A percentile compares a stretch with the other conserved stretches of the same genome.
Conservation (phyloP, 164 flowering plant species). For the Cinnamomum chago region DNA sequence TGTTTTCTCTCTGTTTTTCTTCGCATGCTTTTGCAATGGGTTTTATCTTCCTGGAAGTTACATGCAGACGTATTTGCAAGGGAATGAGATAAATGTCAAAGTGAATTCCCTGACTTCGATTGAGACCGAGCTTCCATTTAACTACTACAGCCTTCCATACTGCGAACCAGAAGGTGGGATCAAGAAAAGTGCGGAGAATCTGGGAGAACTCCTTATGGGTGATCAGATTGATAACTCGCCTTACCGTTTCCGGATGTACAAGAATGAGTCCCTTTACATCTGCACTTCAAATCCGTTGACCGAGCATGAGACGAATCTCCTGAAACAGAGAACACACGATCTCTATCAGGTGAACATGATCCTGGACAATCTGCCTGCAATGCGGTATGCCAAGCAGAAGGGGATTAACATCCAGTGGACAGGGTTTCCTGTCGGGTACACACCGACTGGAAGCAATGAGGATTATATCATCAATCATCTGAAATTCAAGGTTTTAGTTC, state of each 20-base stretch:
- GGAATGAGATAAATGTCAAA: slow-evolving; percentile 19
- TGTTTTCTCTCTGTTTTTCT: neutral
- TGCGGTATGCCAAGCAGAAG: slow-evolving; percentile 32
- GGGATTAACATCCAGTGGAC: slow-evolving; percentile 36
- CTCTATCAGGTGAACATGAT: slow-evolving; percentile 52
- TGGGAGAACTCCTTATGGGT: slow-evolving; percentile 35
- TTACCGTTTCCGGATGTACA: slow-evolving; percentile 27
- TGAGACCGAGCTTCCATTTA: slow-evolving; percentile 32
- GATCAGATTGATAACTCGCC: slow-evolving; percentile 38
- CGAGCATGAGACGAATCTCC: slow-evolving; percentile 25
- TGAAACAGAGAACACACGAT: slow-evolving; percentile 31
- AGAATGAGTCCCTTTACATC: slow-evolving; percentile 25
- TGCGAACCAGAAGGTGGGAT: slow-evolving; percentile 22
- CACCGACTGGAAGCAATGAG: slow-evolving; percentile 14
- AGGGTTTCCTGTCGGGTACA: slow-evolving; percentile 41
- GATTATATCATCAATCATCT: slow-evolving; percentile 44
- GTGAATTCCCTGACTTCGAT: slow-evolving; percentile 36
- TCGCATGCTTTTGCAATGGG: slow-evolving; percentile 16
- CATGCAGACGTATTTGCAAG: slow-evolving; percentile 27
- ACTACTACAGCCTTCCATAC: slow-evolving; percentile 31
- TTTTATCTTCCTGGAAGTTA: slow-evolving; percentile 35
- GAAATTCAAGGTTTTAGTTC: slow-evolving; percentile 38
- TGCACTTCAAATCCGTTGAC: slow-evolving; percentile 25
- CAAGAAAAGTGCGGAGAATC: slow-evolving; percentile 32
- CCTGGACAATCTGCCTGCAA: slow-evolving; percentile 43